phyloP scores from a whole-genome alignment of 108 stramenopile species.

The Aurantiochytrium sp. region DNA sequence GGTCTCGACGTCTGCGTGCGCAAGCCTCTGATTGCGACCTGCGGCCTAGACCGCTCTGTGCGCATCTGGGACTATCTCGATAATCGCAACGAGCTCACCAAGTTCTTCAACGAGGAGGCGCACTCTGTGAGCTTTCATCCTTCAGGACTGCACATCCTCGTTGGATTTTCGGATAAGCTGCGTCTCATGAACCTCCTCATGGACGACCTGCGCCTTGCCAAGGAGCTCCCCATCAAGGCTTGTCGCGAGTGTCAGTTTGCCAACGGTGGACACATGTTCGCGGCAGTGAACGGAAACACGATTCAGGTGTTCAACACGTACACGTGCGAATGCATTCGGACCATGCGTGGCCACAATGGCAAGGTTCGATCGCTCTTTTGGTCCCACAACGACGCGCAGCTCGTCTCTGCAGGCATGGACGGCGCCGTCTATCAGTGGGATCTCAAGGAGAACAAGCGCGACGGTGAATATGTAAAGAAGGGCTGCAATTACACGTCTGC shows the following conservation, averaged over 20 bases:
- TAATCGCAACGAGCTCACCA: conserved; percentile 22
- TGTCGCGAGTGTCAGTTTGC: conserved; percentile 40
- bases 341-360: conserved; percentile 52
- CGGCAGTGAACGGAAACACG: conserved; percentile 37
- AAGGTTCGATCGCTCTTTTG: conserved; percentile 42
- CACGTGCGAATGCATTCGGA: conserved; percentile 36
- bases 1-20: conserved; percentile 37
- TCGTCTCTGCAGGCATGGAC: conserved; percentile 48
- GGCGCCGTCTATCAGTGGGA: conserved; percentile 52
- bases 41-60: conserved; percentile 39
- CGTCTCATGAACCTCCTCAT: conserved; percentile 52
- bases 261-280: conserved; percentile 53
- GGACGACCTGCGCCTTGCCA: conserved; percentile 44
- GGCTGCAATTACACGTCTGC: conserved; percentile 44
- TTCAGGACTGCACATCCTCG: conserved; percentile 45
- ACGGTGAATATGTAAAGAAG: conserved; percentile 54
- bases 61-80: conserved; percentile 50
- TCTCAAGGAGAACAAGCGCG: conserved; percentile 33
- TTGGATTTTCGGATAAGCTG: conserved; percentile 45
- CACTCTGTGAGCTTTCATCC: conserved; percentile 42
- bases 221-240: conserved; percentile 38
- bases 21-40: conserved; percentile 49
- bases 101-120: conserved; percentile 35
- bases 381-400: conserved; percentile 32
- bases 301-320: conserved; percentile 42